Conservation (phyloP, 176 grass and related monocot species). For the Thalia dealbata region DNA sequence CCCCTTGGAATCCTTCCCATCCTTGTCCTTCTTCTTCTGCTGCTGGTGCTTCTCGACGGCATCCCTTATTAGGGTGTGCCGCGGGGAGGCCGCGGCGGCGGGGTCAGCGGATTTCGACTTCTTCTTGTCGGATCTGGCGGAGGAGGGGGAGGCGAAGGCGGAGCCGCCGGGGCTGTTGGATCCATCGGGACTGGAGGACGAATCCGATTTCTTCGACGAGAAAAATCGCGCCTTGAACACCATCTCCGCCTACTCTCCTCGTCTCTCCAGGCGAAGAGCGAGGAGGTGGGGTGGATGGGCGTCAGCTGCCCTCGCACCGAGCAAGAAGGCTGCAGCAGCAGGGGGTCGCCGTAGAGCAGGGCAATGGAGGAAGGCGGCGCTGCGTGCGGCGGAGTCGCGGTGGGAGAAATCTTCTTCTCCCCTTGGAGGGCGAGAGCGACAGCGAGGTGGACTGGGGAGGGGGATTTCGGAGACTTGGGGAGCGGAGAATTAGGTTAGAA, state of each 20-base stretch:
- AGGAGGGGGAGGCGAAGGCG: conserved; percentile 20
- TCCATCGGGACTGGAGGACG: conserved; percentile 74
- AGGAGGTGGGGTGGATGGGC: no score
- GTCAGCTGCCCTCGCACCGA: not conserved
- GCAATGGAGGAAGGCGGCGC: not conserved
- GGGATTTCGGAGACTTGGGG: not conserved
- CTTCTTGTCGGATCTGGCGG: conserved; percentile 26
- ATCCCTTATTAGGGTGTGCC: conserved; percentile 9
- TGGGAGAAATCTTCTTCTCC: not conserved
- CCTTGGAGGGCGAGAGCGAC: not conserved
- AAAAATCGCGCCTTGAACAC: conserved; percentile 98
- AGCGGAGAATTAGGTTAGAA: conserved; percentile 7
- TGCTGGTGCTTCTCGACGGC: conserved; percentile 17
- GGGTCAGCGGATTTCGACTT: conserved; percentile 1
- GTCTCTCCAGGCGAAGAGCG: not conserved
- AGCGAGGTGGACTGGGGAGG: not conserved
- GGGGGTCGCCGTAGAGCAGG: not conserved
- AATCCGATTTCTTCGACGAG: conserved; percentile 61
- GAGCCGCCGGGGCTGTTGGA: conserved; percentile 85
- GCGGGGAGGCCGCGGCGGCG: not conserved
- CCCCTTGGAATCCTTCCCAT: conserved; percentile 14
- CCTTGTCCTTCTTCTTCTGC: conserved; percentile 15
- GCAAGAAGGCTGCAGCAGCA: not conserved
- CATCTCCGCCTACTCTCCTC: conserved; percentile 23
- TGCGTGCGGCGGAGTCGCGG: not conserved